Percentiles rank a stretch among this genome's conserved stretches.
Evolutionary conservation across 495 filamentous ascomycete genomes (phyloP).

Genomic region (Massariosphaeria phaeospora): DNA sequence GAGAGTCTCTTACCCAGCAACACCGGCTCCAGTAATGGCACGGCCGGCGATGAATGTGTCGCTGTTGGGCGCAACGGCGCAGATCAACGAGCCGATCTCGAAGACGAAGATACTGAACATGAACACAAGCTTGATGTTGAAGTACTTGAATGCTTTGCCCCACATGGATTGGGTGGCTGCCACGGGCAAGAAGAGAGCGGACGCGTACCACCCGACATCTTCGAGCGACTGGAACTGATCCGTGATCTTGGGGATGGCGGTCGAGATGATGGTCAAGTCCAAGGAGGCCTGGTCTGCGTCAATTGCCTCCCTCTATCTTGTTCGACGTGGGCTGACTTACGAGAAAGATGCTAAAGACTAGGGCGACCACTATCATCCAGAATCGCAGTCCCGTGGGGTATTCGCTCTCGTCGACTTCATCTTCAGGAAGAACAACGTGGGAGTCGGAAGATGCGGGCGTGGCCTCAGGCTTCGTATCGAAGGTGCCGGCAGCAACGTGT

Average conservation of each 20-base stretch:
- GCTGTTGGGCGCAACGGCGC: constrained; percentile 26
- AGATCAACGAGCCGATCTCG: constrained; percentile 27
- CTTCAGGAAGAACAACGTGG: too few relatives aligned
- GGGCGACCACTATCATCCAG: too few relatives aligned
- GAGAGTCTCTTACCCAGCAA: too few relatives aligned
- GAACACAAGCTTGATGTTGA: constrained; percentile 40
- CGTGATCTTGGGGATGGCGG: constrained; percentile 77
- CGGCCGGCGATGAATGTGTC: constrained; percentile 33
- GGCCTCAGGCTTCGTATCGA: too few relatives aligned
- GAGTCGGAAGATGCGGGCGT: too few relatives aligned
- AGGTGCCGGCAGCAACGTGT: too few relatives aligned
- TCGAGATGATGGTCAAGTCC: constrained; percentile 75
- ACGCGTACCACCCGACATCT: constrained; percentile 78
- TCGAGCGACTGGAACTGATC: constrained; percentile 65
- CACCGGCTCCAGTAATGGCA: constrained; percentile 32
- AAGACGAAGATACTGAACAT: constrained; percentile 28
- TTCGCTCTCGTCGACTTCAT: too few relatives aligned
- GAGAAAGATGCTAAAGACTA: too few relatives aligned
- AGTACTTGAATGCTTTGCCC: constrained; percentile 41
- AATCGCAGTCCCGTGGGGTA: too few relatives aligned
- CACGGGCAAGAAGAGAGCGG: constrained; percentile 65
- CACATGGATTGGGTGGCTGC: constrained; percentile 43
- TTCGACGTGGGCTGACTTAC: too few relatives aligned
- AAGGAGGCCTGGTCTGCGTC: too few relatives aligned
- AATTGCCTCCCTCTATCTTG: too few relatives aligned